Percentiles rank a stretch among this genome's conserved stretches.
phyloP scores from a whole-genome alignment of 768 basidiomycete species.

The Amanita rimosa region DNA sequence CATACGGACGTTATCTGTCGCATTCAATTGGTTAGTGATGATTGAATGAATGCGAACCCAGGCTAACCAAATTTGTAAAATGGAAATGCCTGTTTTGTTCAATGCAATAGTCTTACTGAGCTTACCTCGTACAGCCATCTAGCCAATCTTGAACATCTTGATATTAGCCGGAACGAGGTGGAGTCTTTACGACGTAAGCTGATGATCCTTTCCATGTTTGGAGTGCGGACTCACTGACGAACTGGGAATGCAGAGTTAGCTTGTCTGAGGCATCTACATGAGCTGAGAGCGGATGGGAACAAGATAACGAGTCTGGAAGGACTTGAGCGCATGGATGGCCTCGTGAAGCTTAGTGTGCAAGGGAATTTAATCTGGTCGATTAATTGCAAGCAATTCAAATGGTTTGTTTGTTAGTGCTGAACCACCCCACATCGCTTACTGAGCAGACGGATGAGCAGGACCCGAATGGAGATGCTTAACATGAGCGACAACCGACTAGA shows the following conservation, averaged over 20 bases:
- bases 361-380: conserved; percentile 56
- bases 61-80: conserved; percentile 8
- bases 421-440: conserved; percentile 8
- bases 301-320: conserved; percentile 64
- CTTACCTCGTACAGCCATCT: conserved; percentile 86
- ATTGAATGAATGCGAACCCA: conserved; percentile 8
- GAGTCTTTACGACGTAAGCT: conserved; percentile 79
- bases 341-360: conserved; percentile 76
- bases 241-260: conserved; percentile 49
- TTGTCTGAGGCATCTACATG: conserved; percentile 76
- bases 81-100: conserved; percentile 5
- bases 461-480: conserved; percentile 72
- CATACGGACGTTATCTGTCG: conserved; percentile 69
- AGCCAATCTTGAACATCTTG: conserved; percentile 75
- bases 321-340: conserved; percentile 65
- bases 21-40: conserved; percentile 54
- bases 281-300: conserved; percentile 87
- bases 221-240: conserved; percentile 1
- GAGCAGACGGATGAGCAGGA: conserved; percentile 22
- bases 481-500: conserved; percentile 65
- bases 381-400: conserved; percentile 52
- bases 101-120: conserved; percentile 53
- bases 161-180: conserved; percentile 84
- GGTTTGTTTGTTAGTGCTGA: conserved; percentile 34
- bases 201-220: conserved; percentile 2